A percentile compares a stretch with the other conserved stretches of the same genome.
Conservation (phyloP, 768 basidiomycete genomes). For the Hypholoma sublateritium region DNA sequence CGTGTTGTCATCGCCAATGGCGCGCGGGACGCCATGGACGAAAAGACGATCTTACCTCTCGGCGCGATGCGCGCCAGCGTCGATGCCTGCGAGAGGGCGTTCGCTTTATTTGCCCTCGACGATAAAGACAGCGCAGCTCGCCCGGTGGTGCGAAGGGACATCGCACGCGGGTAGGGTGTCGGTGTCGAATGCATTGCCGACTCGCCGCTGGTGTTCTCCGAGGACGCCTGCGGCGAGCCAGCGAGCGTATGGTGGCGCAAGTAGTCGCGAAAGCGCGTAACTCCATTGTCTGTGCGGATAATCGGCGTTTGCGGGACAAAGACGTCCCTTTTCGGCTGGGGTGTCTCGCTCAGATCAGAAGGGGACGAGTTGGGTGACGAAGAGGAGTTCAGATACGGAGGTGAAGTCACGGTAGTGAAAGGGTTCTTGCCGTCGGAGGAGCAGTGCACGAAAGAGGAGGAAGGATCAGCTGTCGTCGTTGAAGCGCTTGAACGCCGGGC, state of each 20-base stretch:
- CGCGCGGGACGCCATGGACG: background rate
- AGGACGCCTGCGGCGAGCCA: slow-evolving; percentile 1
- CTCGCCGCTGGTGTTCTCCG: background rate
- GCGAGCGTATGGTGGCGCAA: slow-evolving; percentile 12
- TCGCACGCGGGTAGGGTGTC: background rate
- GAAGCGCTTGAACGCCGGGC: slow-evolving; percentile 4
- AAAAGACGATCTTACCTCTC: background rate
- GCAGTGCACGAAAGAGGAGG: background rate
- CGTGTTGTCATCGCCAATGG: background rate
- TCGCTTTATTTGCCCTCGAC: background rate
- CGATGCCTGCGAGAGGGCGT: background rate
- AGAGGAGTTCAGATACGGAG: background rate
- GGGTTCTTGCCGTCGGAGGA: background rate
- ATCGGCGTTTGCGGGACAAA: slow-evolving; percentile 1
- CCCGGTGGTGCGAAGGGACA: background rate
- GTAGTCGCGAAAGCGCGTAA: slow-evolving; percentile 14
- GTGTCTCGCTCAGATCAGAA: background rate
- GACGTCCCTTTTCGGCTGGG: slow-evolving; percentile 7
- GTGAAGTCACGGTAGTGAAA: background rate
- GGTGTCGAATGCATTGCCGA: background rate
- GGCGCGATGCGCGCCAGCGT: background rate
- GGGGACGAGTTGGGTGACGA: background rate
- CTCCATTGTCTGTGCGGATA: background rate
- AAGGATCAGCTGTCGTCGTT: background rate
- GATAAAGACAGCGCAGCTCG: background rate